Evolutionary conservation across 2,329 filamentous ascomycete genomes (phyloP).

Genomic region (Colletotrichum musae): DNA sequence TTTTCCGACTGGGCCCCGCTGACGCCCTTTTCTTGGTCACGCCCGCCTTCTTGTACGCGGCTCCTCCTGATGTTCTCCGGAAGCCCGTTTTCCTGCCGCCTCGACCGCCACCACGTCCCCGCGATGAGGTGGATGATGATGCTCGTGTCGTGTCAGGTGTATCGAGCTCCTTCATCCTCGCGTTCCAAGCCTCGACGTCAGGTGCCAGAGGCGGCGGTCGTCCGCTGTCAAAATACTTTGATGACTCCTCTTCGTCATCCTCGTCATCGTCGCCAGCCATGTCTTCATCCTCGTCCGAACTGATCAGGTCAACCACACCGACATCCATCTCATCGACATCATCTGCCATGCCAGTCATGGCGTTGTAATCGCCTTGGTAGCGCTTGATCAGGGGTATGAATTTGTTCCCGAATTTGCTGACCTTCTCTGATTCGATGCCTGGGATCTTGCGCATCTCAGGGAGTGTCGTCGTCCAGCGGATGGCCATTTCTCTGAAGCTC

Average conservation of each 20-base stretch:
- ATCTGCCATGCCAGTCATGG: slow-evolving; percentile 60
- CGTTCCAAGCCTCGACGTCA: slow-evolving; percentile 46
- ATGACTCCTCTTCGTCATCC: slow-evolving; percentile 57
- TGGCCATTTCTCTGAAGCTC: slow-evolving; percentile 80
- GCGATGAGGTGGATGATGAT: slow-evolving; percentile 23
- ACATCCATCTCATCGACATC: slow-evolving; percentile 37
- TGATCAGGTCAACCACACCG: slow-evolving; percentile 69
- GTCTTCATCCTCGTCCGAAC: slow-evolving; percentile 57
- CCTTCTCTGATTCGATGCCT: slow-evolving; percentile 74
- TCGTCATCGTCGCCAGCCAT: slow-evolving; percentile 52
- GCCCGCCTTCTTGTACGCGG: slow-evolving; percentile 33
- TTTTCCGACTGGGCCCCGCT: slow-evolving; percentile 32
- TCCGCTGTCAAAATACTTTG: slow-evolving; percentile 61
- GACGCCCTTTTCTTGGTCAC: slow-evolving; percentile 42
- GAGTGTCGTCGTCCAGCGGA: slow-evolving; percentile 74
- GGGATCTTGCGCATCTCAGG: slow-evolving; percentile 75
- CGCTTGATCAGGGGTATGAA: slow-evolving; percentile 72
- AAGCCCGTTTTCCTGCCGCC: slow-evolving; percentile 45
- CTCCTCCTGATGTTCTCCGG: slow-evolving; percentile 33
- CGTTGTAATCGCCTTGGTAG: slow-evolving; percentile 62
- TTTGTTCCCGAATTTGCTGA: slow-evolving; percentile 71
- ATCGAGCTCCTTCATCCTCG: slow-evolving; percentile 48
- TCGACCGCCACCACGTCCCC: slow-evolving; percentile 43
- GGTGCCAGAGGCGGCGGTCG: slow-evolving; percentile 34
- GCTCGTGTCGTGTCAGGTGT: slow-evolving; percentile 44